Evolutionary conservation across 2,329 filamentous ascomycete species (phyloP).

Genomic region (Aspergillus fijiensis): DNA sequence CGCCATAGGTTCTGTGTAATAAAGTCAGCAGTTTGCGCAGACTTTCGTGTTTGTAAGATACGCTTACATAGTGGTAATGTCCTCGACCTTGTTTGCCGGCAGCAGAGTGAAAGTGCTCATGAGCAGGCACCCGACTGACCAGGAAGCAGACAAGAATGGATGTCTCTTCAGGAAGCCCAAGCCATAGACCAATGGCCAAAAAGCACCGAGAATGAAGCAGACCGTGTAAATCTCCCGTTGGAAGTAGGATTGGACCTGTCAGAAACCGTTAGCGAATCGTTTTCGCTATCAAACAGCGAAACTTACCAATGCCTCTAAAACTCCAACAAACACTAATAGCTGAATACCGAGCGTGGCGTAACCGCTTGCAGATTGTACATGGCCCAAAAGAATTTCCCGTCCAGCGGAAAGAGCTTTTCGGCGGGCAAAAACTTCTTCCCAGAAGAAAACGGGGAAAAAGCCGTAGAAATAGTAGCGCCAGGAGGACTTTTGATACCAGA

Average conservation of each 20-base stretch:
- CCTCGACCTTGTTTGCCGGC: conserved; percentile 81
- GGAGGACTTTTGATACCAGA: conserved; percentile 77
- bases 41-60: conserved; percentile 11
- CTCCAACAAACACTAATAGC: conserved; percentile 63
- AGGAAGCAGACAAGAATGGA: conserved; percentile 62
- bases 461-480: conserved; percentile 86
- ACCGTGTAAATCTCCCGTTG: conserved; percentile 81
- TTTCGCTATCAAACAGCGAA: not conserved
- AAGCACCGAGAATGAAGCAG: conserved; percentile 71
- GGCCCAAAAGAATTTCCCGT: conserved; percentile 64
- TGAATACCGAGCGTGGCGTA: conserved; percentile 64
- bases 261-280: not conserved
- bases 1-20: conserved; percentile 65
- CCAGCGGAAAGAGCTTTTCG: conserved; percentile 69
- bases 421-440: conserved; percentile 89
- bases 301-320: conserved; percentile 75
- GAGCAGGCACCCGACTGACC: conserved; percentile 71
- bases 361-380: conserved; percentile 62
- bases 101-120: conserved; percentile 93
- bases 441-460: conserved; percentile 90
- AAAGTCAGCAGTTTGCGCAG: not conserved
- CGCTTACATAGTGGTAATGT: conserved; percentile 69
- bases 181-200: conserved; percentile 79
- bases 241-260: conserved; percentile 85
- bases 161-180: conserved; percentile 69